phyloP scores from a whole-genome alignment of 1,284 basidiomycete genomes.

The Wolfiporia cocos region DNA sequence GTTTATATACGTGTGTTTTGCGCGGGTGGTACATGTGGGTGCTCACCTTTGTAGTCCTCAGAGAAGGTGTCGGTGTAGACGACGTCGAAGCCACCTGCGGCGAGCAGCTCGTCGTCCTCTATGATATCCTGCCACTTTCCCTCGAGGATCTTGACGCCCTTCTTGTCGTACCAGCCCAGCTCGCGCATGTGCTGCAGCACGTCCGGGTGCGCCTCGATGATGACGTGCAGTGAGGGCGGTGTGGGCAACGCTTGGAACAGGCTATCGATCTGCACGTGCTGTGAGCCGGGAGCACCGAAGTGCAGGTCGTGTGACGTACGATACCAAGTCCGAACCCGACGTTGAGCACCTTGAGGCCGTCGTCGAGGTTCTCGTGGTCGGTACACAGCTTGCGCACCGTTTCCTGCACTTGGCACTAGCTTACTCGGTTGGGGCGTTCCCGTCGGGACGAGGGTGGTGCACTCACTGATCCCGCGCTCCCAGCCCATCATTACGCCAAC shows the following conservation, averaged over 20 bases:
- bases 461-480: conserved; percentile 76
- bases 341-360: conserved; percentile 74
- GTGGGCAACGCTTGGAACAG: conserved; percentile 69
- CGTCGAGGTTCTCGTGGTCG: conserved; percentile 39
- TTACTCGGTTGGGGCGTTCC: conserved; percentile 15
- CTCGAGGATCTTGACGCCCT: conserved; percentile 79
- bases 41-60: conserved; percentile 74
- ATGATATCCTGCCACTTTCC: conserved; percentile 91
- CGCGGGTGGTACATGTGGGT: too few species aligned
- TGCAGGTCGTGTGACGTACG: too few species aligned
- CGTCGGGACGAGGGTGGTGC: neutral
- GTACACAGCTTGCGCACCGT: conserved; percentile 61
- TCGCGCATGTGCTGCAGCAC: conserved; percentile 76
- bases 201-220: conserved; percentile 94
- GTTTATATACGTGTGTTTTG: neutral
- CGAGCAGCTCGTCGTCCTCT: conserved; percentile 46
- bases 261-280: conserved; percentile 62
- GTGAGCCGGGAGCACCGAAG: neutral
- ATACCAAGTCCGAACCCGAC: conserved; percentile 95
- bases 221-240: conserved; percentile 73
- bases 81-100: conserved; percentile 75
- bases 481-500: conserved; percentile 97
- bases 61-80: conserved; percentile 96
- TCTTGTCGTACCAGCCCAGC: conserved; percentile 71
- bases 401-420: conserved; percentile 48